Evolutionary conservation across 2,329 filamentous ascomycete species (phyloP).

Genomic region (Lachnellula arida): DNA sequence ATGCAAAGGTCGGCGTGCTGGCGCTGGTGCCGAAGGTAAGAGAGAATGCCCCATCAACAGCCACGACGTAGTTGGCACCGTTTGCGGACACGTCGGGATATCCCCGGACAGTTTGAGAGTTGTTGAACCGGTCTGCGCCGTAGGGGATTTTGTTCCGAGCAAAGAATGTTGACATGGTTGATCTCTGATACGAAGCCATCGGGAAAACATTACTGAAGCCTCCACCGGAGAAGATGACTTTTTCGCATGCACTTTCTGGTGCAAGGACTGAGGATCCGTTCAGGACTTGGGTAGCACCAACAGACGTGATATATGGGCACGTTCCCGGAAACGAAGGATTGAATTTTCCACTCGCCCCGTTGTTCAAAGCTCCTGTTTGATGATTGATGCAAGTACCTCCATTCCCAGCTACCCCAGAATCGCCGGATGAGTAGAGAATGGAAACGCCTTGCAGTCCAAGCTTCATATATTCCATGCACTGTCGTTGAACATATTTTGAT

Average conservation of each 20-base stretch:
- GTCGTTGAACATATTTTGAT: constrained; percentile 44
- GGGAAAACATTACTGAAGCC: constrained; percentile 61
- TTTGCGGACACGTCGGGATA: constrained; percentile 45
- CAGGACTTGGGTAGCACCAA: constrained; percentile 46
- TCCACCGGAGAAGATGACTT: constrained; percentile 66
- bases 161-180: constrained; percentile 26
- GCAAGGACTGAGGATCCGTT: constrained; percentile 31
- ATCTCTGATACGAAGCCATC: constrained; percentile 43
- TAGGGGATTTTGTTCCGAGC: constrained; percentile 22
- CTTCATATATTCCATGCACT: constrained; percentile 55
- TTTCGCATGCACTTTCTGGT: constrained; percentile 43
- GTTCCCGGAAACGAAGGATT: constrained; percentile 43
- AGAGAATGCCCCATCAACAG: constrained; percentile 40
- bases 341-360: constrained; percentile 36
- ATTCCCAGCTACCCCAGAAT: constrained; percentile 44
- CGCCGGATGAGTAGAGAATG: constrained; percentile 46
- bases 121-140: constrained; percentile 43
- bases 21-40: constrained; percentile 48
- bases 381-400: constrained; percentile 35
- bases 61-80: constrained; percentile 41
- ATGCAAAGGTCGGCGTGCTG: constrained; percentile 37
- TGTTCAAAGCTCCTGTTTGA: constrained; percentile 31
- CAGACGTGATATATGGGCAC: constrained; percentile 47
- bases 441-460: constrained; percentile 48
- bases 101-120: constrained; percentile 39